Evolutionary conservation across 2,329 filamentous ascomycete genomes (phyloP).

Genomic region (Colletotrichum sp.): DNA sequence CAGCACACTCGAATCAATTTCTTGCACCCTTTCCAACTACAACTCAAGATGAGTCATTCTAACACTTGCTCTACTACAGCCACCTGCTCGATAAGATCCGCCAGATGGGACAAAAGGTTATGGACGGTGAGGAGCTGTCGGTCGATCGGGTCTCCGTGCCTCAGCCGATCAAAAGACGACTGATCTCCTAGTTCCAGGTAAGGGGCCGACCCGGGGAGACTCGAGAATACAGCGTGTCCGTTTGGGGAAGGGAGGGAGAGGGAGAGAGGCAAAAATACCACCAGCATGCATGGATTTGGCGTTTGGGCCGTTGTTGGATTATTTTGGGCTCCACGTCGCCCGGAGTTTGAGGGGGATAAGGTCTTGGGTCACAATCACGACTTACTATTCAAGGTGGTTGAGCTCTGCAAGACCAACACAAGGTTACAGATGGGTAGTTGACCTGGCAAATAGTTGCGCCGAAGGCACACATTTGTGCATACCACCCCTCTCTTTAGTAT

Average conservation of each 20-base stretch:
- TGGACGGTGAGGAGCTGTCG: slow-evolving; percentile 31
- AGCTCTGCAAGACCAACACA: background rate
- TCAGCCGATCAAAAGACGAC: slow-evolving; percentile 49
- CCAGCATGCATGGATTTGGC: background rate
- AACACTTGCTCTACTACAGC: slow-evolving; percentile 37
- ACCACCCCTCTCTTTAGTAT: background rate
- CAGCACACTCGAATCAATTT: background rate
- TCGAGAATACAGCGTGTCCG: background rate
- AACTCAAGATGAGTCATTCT: slow-evolving; percentile 33
- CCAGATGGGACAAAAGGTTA: slow-evolving; percentile 43
- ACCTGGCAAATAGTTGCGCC: background rate
- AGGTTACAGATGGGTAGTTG: background rate
- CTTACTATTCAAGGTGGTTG: background rate
- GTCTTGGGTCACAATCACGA: background rate
- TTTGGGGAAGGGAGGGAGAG: background rate
- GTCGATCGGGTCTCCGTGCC: slow-evolving; percentile 39
- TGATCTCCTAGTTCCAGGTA: slow-evolving; percentile 36
- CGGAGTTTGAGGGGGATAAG: background rate
- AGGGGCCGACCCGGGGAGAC: background rate
- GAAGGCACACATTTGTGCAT: background rate
- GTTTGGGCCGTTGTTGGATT: background rate
- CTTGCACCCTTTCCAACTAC: background rate
- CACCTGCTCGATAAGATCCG: slow-evolving; percentile 62
- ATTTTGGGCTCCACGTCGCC: background rate
- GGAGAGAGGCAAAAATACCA: background rate